Evolutionary conservation across 176 grass and related monocot species (phyloP).

Genomic region (Phyllostachys edulis): DNA sequence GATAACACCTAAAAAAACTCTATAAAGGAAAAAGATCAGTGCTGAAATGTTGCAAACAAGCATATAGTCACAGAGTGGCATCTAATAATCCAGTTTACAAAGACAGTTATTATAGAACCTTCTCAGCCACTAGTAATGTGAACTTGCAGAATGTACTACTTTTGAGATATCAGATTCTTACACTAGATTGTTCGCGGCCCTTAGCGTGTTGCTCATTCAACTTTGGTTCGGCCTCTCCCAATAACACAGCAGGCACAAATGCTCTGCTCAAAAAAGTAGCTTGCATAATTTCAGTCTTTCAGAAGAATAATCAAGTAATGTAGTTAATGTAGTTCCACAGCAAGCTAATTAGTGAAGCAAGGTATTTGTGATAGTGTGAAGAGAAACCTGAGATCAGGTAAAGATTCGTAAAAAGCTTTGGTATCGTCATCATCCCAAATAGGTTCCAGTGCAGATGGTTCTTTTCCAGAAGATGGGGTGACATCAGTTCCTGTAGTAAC

Average conservation of each 20-base stretch:
- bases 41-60: constrained; percentile 32
- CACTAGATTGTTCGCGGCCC: constrained; percentile 71
- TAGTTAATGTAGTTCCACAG: constrained; percentile 24
- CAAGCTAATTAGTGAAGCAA: constrained; percentile 17
- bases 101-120: constrained; percentile 10
- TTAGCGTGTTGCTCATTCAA: constrained; percentile 74
- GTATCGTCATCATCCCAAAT: constrained; percentile 99
- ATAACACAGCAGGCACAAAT: constrained; percentile 95
- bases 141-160: constrained; percentile 15
- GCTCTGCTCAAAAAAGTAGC: constrained; percentile 58
- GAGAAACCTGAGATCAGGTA: constrained; percentile 92
- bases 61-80: neutral
- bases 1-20: neutral
- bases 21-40: constrained; percentile 2
- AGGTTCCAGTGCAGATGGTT: constrained; percentile 73
- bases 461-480: constrained; percentile 63
- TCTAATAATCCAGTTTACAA: constrained; percentile 17
- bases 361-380: constrained; percentile 21
- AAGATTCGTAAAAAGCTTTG: constrained; percentile 93
- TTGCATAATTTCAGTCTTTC: constrained; percentile 9
- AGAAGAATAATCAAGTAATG: constrained; percentile 24
- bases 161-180: constrained; percentile 57
- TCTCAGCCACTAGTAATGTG: neutral
- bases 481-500: constrained; percentile 77
- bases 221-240: constrained; percentile 89